Base-by-base conservation (phyloP, 306 rosid genomes). In the Arachis stenosperma region DNA sequence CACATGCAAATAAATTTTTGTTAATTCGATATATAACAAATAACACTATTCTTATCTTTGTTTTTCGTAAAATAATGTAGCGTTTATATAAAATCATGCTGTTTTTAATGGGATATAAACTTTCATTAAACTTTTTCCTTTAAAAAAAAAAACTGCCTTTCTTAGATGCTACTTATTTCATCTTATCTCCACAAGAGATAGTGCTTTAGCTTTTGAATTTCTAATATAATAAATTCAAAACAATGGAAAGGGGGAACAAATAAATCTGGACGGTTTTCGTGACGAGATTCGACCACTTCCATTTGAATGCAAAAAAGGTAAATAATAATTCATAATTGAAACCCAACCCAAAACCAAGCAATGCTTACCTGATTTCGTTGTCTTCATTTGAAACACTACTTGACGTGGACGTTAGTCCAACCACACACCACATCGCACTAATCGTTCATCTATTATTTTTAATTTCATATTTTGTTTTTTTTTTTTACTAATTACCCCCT, bases 331-430 rank as follows among this genome's bases (percentile, higher is more conserved):
- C 27, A 22, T 33, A 2, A 33, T 33, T 33, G 4, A 33, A 33
- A 33, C 4, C 37, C 37, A 33, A 33, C 37, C 37, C 37, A 33
- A 33, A 33, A 2, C 4, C 3, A 33, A 4, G 37, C 37, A 33
- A 3, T 37, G 48, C 5, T n/a, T 60, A 4, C 17, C 7, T 43
- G 37, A 2, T 33, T 33, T 2, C 2, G 14, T 39, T 77, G 56
- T 54, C 50, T 55, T 22, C 22, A 7, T 51, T 53, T 9, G n/a
- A 9, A 33, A 62, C 61, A 69, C 47, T 51, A 69, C 47, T 51
- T 53, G 12, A 83, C 51, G 51, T 75, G 64, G 79, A 75, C 74
- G 40, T 62, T 14, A 12, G 5, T 44, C 40, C 65, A 46, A 6
- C 82, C 27, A 51, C 15, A 55, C 3, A 14, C 59, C 22, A 15